phyloP scores from a whole-genome alignment of 2,329 filamentous ascomycete genomes.

The Chrysosphaeria jannelii region DNA sequence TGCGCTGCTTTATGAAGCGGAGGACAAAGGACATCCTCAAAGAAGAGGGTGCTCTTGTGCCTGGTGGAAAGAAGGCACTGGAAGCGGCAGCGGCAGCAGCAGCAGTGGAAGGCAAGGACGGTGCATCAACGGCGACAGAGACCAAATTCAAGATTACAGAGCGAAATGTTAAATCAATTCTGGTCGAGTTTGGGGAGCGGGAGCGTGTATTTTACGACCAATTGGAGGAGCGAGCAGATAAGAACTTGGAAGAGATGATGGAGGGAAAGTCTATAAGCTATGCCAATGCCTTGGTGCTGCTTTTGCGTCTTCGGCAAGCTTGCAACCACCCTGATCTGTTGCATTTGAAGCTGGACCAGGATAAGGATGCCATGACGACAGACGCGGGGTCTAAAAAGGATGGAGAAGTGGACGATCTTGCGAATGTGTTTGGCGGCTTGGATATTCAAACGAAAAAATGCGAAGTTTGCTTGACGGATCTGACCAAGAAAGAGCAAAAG shows the following conservation, averaged over 20 bases:
- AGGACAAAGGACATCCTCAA: constrained; percentile 92
- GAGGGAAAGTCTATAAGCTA: constrained; percentile 48
- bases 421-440: constrained; percentile 62
- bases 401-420: constrained; percentile 46
- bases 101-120: constrained; percentile 1
- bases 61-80: constrained; percentile 30
- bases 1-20: constrained; percentile 95
- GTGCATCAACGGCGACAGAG: constrained; percentile 8
- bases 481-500: constrained; percentile 21
- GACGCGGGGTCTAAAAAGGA: constrained; percentile 16
- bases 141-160: constrained; percentile 73
- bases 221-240: constrained; percentile 58
- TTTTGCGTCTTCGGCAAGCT: constrained; percentile 71
- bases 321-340: constrained; percentile 86
- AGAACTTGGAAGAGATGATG: constrained; percentile 73
- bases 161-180: constrained; percentile 57
- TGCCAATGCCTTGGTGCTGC: constrained; percentile 69
- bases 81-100: constrained; percentile 11
- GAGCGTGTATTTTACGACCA: constrained; percentile 69
- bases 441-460: constrained; percentile 52
- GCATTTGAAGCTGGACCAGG: constrained; percentile 56
- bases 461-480: constrained; percentile 47
- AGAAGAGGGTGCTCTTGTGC: constrained; percentile 50
- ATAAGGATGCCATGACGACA: constrained; percentile 55
- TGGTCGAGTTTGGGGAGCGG: constrained; percentile 45